phyloP scores from a whole-genome alignment of 1,284 basidiomycete genomes.

The Ganoderma multipileum region DNA sequence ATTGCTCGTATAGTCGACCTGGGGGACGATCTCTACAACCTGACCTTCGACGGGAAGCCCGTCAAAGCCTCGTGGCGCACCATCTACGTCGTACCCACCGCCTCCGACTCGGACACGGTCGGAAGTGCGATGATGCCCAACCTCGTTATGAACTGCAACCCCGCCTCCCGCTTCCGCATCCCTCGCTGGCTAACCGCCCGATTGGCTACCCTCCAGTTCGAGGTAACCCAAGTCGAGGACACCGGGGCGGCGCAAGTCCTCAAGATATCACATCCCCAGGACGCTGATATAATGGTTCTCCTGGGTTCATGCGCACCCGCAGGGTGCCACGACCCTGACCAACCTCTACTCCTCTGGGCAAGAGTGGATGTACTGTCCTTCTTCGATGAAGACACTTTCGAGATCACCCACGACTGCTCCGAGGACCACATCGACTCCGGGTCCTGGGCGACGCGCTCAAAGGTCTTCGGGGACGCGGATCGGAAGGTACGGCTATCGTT shows the following conservation, averaged over 20 bases:
- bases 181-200: not conserved
- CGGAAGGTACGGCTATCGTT: constrained; percentile 3
- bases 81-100: no score
- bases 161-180: not conserved
- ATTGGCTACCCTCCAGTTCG: not conserved
- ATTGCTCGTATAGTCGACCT: not conserved
- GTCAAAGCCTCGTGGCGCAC: constrained; percentile 9
- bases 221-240: not conserved
- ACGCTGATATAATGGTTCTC: not conserved
- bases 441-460: not conserved
- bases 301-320: not conserved
- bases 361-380: not conserved
- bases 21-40: no score
- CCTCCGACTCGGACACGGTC: no score
- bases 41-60: constrained; percentile 4
- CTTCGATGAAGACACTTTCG: rapidly evolving
- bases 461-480: not conserved
- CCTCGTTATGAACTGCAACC: no score
- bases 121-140: no score
- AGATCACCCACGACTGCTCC: constrained; percentile 1
- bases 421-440: constrained; percentile 1
- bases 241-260: not conserved
- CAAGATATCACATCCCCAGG: no score
- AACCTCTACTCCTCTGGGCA: not conserved
- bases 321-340: not conserved